Percentiles rank a stretch among this genome's conserved stretches.
Evolutionary conservation across 2,329 filamentous ascomycete species (phyloP).

Genomic region (Remersonia thermophila): DNA sequence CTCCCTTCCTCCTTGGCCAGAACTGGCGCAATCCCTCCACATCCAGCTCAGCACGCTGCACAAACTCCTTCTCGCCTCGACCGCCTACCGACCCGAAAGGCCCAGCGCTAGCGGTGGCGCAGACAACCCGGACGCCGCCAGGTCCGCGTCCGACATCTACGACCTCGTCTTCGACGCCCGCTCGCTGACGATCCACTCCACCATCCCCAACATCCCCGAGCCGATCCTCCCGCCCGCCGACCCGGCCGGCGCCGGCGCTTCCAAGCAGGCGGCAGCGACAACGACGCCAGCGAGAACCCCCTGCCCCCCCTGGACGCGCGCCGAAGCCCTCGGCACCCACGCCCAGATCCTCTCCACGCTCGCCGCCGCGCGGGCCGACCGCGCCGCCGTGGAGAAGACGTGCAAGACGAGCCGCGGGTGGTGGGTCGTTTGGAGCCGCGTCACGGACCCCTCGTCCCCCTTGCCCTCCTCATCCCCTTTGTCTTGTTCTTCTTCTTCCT

Average conservation of each 20-base stretch:
- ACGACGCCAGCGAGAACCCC: slow-evolving; percentile 10
- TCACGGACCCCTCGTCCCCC: slow-evolving; percentile 33
- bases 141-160: slow-evolving; percentile 42
- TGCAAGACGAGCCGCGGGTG: slow-evolving; percentile 55
- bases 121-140: too few species aligned
- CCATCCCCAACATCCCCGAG: slow-evolving; percentile 53
- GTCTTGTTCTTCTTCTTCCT: too few species aligned
- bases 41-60: slow-evolving; percentile 47
- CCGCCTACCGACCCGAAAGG: slow-evolving; percentile 41
- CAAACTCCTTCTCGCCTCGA: slow-evolving; percentile 44
- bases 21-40: slow-evolving; percentile 47
- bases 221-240: slow-evolving; percentile 18
- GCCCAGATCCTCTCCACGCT: slow-evolving; percentile 50
- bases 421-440: slow-evolving; percentile 57
- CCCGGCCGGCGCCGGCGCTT: slow-evolving; percentile 7
- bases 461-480: neutral
- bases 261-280: neutral
- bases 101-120: slow-evolving; percentile 24
- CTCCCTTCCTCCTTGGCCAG: slow-evolving; percentile 42
- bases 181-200: slow-evolving; percentile 45
- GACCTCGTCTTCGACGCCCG: slow-evolving; percentile 51
- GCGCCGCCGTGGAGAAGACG: slow-evolving; percentile 44
- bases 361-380: slow-evolving; percentile 30
- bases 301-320: slow-evolving; percentile 40
- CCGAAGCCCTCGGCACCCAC: slow-evolving; percentile 53